Conservation (phyloP, 2,329 filamentous ascomycete genomes). For the Trichophaea hybrida region DNA sequence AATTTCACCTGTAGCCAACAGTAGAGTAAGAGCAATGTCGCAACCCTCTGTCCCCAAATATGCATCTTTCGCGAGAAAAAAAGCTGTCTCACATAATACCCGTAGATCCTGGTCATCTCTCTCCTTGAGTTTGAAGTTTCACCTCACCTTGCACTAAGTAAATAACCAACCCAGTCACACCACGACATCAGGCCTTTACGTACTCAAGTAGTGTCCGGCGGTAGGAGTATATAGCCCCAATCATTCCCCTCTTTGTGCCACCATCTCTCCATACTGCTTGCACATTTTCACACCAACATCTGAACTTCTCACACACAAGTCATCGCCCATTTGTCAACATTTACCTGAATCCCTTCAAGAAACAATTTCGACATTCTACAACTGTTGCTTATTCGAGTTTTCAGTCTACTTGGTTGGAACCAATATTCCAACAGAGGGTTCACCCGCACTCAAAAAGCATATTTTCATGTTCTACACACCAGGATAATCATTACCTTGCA, state of each 20-base stretch:
- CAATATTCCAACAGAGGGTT: background rate
- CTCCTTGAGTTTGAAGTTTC: no score
- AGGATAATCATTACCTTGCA: slow-evolving; percentile 13
- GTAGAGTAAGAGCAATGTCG: no score
- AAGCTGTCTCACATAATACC: no score
- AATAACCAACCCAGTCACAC: no score
- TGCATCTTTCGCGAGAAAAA: no score
- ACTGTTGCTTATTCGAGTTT: background rate
- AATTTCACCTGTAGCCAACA: no score
- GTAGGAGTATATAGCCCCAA: background rate
- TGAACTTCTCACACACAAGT: background rate
- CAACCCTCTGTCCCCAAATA: no score
- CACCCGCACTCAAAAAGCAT: background rate
- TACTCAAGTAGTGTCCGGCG: no score
- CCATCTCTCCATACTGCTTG: background rate
- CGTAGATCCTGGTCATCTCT: no score
- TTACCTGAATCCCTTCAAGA: background rate
- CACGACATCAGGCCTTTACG: no score
- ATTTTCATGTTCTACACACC: slow-evolving; percentile 22
- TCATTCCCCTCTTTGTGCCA: background rate
- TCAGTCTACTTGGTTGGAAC: background rate
- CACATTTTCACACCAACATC: background rate
- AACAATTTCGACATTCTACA: background rate
- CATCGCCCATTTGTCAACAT: background rate
- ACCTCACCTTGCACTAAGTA: no score